A percentile compares a stretch with the other conserved stretches of the same genome.
phyloP scores from a whole-genome alignment of 129 eudicot genomes.

The Glebionis coronaria region DNA sequence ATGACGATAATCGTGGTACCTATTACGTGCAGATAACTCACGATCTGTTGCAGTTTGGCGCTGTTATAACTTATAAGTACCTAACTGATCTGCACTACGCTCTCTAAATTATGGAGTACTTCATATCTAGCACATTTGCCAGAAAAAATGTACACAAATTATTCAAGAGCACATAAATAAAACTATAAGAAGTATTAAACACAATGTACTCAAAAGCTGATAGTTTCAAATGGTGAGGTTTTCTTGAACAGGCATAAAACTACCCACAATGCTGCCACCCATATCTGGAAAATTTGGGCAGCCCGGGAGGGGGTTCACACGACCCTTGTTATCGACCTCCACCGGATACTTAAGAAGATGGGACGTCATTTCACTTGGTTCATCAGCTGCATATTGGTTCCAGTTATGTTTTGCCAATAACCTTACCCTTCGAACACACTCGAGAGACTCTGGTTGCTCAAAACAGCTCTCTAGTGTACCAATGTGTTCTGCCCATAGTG shows the following conservation, averaged over 20 bases:
- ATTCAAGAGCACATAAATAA: background rate
- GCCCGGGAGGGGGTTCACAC: background rate
- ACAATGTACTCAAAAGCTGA: background rate
- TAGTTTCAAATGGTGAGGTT: conserved; percentile 9
- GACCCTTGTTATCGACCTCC: background rate
- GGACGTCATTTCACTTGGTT: background rate
- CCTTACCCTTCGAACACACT: conserved; percentile 50
- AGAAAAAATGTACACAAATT: background rate
- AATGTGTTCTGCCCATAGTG: conserved; percentile 21
- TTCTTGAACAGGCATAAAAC: conserved; percentile 11
- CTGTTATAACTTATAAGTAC: no score
- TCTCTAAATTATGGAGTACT: no score
- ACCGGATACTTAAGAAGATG: conserved; percentile 5
- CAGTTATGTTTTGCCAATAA: conserved; percentile 48
- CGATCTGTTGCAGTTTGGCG: no score
- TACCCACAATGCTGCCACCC: conserved; percentile 4
- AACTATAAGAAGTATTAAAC: background rate
- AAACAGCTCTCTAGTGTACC: conserved; percentile 49
- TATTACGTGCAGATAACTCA: no score
- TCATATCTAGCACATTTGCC: no score
- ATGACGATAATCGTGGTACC: no score
- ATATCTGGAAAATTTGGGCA: conserved; percentile 1
- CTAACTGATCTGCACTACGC: no score
- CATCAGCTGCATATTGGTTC: conserved; percentile 41
- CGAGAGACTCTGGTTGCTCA: conserved; percentile 56